Evolutionary conservation across 495 filamentous ascomycete species (phyloP), one percentile per base, ranked within the genome.

Genomic region (Talaromyces thailandensis): DNA sequence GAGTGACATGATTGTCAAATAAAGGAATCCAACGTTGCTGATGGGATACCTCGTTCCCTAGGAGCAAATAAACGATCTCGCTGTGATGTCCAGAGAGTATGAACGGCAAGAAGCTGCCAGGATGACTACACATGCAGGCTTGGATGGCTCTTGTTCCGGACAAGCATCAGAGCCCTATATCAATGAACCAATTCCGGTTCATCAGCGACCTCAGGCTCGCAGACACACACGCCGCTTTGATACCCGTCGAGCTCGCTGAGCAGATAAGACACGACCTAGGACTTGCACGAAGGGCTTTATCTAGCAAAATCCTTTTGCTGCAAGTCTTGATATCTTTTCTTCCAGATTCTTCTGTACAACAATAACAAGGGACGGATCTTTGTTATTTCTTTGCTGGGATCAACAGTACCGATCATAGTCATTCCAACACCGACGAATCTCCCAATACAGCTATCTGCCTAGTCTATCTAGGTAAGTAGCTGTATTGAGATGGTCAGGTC

Each of bases 21-120:
- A 32, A n/a, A 35, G 28, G 29, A 61, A 57, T 35, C 61, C 37
- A 43, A 45, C 28, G 21, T 57, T 57, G 55, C 55, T 57, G 55
- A 57, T 57, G n/a, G 29, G 29, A 12, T 18, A 25, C n/a, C 14
- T 50, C 63, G 68, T 51, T 63, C 62, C 55, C 29, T 57, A 83
- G 81, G 75, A 75, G 64, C 81, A 83, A 75, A 83, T 83, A 63
- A 78, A 83, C 59, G 81, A 83, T 62, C 71, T 83, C 14, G 75
- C 76, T 37, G 67, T 69, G 24, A 75, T 83, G 71, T 82, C 80
- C 12, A 65, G 75, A 51, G 77, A 82, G 63, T 83, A 83, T 64
- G 81, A 83, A 68, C 73, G 69, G 31, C 77, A 82, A 61, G 80
- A 81, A 63, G 76, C 81, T 6, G 66, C 76, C 32, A 74, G 80